A percentile compares a stretch with the other conserved stretches of the same genome.
Conservation (phyloP, 2,329 filamentous ascomycete genomes). For the Pseudogymnoascus sp. region DNA sequence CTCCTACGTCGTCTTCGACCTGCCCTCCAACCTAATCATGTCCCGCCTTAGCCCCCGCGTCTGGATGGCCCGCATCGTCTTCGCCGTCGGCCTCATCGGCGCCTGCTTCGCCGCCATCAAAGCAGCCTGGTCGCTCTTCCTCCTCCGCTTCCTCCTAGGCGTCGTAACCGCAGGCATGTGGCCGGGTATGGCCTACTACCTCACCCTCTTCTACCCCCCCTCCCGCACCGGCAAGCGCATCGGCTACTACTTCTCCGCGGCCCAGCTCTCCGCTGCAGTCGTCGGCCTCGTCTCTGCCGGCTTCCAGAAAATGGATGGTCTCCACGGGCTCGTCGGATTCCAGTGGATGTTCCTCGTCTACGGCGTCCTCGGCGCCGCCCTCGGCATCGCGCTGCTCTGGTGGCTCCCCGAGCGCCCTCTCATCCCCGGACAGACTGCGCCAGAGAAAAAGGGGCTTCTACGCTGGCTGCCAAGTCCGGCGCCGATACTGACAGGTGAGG, state of each 20-base stretch:
- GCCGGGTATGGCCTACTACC: slow-evolving; percentile 90
- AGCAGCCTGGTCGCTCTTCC: slow-evolving; percentile 65
- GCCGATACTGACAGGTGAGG: slow-evolving; percentile 66
- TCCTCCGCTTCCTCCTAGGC: slow-evolving; percentile 70
- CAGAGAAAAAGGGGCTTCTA: slow-evolving; percentile 38
- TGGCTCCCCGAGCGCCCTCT: slow-evolving; percentile 83
- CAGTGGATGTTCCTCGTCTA: slow-evolving; percentile 92
- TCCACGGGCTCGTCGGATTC: slow-evolving; percentile 68
- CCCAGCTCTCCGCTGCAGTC: slow-evolving; percentile 80
- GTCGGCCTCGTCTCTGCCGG: slow-evolving; percentile 84
- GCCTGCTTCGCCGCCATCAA: slow-evolving; percentile 75
- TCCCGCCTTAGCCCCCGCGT: slow-evolving; percentile 72
- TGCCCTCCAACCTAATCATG: slow-evolving; percentile 85
- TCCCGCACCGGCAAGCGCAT: slow-evolving; percentile 80
- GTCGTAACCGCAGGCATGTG: slow-evolving; percentile 89
- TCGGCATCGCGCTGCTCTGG: slow-evolving; percentile 71
- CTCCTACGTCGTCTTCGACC: slow-evolving; percentile 82
- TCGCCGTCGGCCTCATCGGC: slow-evolving; percentile 78
- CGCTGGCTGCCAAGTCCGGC: slow-evolving; percentile 60
- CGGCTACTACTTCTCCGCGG: slow-evolving; percentile 80
- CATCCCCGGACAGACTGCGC: slow-evolving; percentile 51
- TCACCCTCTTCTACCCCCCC: slow-evolving; percentile 86
- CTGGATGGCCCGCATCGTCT: slow-evolving; percentile 88
- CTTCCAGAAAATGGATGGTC: slow-evolving; percentile 83
- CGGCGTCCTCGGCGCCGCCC: slow-evolving; percentile 62